These are phyloP conservation scores for Aspergillus leporis DNA, from an alignment of 495 filamentous ascomycete species.

Conservation along the genomic window DNA sequence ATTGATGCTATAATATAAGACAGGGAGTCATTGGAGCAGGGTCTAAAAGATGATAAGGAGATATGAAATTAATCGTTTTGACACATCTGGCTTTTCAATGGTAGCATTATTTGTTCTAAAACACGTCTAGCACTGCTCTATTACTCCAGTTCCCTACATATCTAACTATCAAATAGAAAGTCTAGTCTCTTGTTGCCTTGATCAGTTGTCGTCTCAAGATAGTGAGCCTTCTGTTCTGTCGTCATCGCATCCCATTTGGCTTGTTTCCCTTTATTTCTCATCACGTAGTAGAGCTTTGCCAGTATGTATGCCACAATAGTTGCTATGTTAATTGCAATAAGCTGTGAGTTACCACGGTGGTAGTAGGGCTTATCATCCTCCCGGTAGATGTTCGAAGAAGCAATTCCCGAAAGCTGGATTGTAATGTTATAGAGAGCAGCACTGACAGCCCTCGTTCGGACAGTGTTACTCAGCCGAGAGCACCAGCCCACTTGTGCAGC, in stretches of 20 bases:
- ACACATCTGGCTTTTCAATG: neutral
- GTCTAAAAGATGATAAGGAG: neutral
- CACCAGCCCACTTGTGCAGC: slow-evolving; percentile 36
- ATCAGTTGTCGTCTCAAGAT: slow-evolving; percentile 36
- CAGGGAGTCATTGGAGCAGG: neutral
- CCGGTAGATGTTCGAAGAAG: slow-evolving; percentile 56
- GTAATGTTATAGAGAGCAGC: slow-evolving; percentile 56
- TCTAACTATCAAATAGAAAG: slow-evolving; percentile 32
- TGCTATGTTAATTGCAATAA: slow-evolving; percentile 47
- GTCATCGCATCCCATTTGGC: slow-evolving; percentile 22
- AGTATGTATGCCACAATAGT: slow-evolving; percentile 38
- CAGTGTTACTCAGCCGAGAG: slow-evolving; percentile 52
- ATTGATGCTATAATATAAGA: neutral
- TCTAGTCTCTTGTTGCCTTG: slow-evolving; percentile 40
- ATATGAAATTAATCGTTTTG: neutral
- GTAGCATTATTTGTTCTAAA: neutral
- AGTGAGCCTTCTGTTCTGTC: slow-evolving; percentile 24
- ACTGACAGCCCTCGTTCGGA: slow-evolving; percentile 53
- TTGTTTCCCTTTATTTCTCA: slow-evolving; percentile 31
- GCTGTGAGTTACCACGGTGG: slow-evolving; percentile 48
- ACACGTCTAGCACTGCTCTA: neutral
- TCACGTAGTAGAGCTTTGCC: slow-evolving; percentile 41
- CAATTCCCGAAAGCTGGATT: slow-evolving; percentile 50
- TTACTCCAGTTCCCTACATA: neutral
- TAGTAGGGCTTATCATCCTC: slow-evolving; percentile 58